phyloP scores from a whole-genome alignment of 140 eudicot genomes.

The Flaveria floridana region DNA sequence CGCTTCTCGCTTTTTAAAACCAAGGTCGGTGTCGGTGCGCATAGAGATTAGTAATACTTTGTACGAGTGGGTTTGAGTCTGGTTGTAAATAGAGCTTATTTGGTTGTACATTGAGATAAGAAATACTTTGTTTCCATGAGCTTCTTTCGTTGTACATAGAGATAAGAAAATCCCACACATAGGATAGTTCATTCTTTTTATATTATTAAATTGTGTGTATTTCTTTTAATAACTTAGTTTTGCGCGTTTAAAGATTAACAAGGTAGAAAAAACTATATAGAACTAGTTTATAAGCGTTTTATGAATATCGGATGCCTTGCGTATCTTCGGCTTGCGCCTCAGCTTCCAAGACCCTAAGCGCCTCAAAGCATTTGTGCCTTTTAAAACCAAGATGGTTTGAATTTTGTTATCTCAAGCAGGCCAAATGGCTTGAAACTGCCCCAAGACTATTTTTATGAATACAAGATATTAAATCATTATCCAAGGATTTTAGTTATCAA shows the following conservation, averaged over 20 bases:
- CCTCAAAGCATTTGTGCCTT: neutral
- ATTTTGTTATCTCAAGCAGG: neutral
- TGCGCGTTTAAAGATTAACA: neutral
- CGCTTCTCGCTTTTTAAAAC: too few relatives aligned
- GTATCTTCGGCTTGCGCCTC: neutral
- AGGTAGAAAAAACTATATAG: neutral
- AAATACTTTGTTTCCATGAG: neutral
- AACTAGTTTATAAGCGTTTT: neutral
- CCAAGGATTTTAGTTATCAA: neutral
- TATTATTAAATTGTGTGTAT: neutral
- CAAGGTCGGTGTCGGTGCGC: too few relatives aligned
- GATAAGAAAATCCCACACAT: too few relatives aligned
- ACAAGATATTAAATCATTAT: neutral
- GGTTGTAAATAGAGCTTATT: neutral
- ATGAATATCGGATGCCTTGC: neutral
- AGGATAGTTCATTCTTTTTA: neutral
- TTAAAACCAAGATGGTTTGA: neutral
- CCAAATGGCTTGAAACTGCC: neutral
- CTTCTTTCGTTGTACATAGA: neutral
- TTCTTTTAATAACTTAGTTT: neutral
- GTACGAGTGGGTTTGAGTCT: too few relatives aligned
- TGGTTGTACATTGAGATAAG: neutral
- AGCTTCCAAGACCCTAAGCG: neutral
- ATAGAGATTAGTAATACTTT: neutral
- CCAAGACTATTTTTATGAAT: neutral